Evolutionary conservation across 1,284 basidiomycete species (phyloP), one percentile per base, ranked within the genome.

Genomic region (Neotropicomus parvogracilis): DNA sequence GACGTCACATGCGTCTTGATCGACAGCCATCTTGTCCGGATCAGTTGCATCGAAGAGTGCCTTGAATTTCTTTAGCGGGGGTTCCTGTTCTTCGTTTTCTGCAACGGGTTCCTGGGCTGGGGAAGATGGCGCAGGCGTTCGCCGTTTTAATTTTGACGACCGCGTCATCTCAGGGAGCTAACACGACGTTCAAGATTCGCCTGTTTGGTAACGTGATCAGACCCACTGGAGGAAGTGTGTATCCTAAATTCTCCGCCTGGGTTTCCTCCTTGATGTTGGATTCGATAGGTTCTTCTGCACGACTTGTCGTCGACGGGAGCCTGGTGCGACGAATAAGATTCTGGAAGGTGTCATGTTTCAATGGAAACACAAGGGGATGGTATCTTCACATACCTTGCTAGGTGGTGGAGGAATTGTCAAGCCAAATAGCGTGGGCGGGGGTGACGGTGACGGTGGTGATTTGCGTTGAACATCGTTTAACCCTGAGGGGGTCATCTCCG

Each of bases 1-100:
- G 35, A 46, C 54, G 26, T 60, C 60, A 38, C 55, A 54, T 26
- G 40, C 43, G 2, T 47, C 53, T 11, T 26, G 44, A 39, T 57
- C 56, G 16, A 60, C 55, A 16, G 51, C 42, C 43, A 67, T 58
- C 33, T 67, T 71, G 48, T 75, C 73, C 12, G 80, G 82, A 58
- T 84, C 72, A 44, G 72, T 85, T 20, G 77, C 77, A 12, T 88
- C 85, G 52, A 85, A 88, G 4, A 88, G 70, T 0, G 78, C 78
- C 57, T 80, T 84, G 67, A 81, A 86, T 59, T 79, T 84, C 59
- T 87, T 86, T 19, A 80, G 64, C 3, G 80, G 75, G 0, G 83
- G 80, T 54, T 83, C 77, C 47, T 68, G 66, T 2, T 44, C 56
- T 52, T 64, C 59, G 9, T 55, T 39, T 38, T 60, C 54, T 4